Base-by-base conservation (phyloP, 768 basidiomycete species). In the Boletellus ananas region DNA sequence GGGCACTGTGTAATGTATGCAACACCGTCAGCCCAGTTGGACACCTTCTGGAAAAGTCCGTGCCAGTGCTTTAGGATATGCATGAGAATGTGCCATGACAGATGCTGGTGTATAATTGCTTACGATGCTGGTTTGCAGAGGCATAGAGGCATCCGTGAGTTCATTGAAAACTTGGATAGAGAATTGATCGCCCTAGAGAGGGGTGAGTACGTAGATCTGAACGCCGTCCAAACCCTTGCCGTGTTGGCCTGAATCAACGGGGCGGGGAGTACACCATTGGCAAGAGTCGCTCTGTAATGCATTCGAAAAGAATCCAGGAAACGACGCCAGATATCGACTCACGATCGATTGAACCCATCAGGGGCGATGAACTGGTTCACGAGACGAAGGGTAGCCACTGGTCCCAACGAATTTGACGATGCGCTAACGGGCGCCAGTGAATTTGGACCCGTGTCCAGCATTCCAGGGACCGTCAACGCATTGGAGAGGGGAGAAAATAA, bases 291-390 rank as follows among this genome's bases (percentile, higher is more conserved):
- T 20, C 75, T 77, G 13, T 8, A 14, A 39, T 37, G n/a, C 3
- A 13, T 57, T 13, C 47, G 39, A 12, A 4, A 42, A 43, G 8
- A 3, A 5, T 8, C 29, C 3, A 23, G 31, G 29, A 50, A 20
- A 11, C 6, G 16, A 35, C 6, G 29, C 36, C 20, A 0, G 20
- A 34, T 12, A 21, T 12, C 17, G 13, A 57, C 57, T 51, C 17
- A 75, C 74, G 70, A 69, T 52, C 65, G 50, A 70, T 53, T 65
- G 51, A 70, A 79, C 34, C 79, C 78, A 66, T 80, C 80, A 4
- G 80, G 79, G 6, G 74, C 53, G 34, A 79, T 70, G 29, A 52
- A 25, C 10, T 55, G 52, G 54, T 79, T 79, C 5, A 58, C 63
- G 33, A 80, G 63, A 37, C 56, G 47, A n/a, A 75, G 49, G 31